Evolutionary conservation across 1,139 yeast species (phyloP), one percentile per base, ranked within the genome.

Genomic region (Geotrichum phurueaensis): DNA sequence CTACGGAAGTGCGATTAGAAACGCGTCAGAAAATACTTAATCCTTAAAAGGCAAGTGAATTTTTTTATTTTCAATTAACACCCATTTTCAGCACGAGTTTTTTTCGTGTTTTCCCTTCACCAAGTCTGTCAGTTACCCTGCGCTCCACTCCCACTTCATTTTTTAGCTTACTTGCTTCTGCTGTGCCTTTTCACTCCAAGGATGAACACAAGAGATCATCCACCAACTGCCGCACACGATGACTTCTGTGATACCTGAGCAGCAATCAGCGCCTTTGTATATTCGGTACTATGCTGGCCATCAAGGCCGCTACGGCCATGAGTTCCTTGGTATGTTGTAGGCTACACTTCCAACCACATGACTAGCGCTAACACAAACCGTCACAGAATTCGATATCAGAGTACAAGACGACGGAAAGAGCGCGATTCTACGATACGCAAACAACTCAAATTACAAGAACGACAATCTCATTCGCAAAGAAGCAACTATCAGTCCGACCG

Each of bases 251-350:
- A 59, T n/a, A 39, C 12, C 18, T 15, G 7, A 39, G 18, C 45
- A 39, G 20, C 45, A 39, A 15, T 39, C 64, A 4, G 74, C 72
- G 27, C 73, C 75, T 39, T 75, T 78, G 61, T 76, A 75, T 54
- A 55, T 79, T 22, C 65, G 79, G 39, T 76, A 77, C 64, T 78
- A 78, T 62, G 68, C 80, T 0, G 81, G 81, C 1, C 80, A 78
- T 60, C 71, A 72, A 53, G 82, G 82, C 5, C 69, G 74, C 22
- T 75, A 73, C 63, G 82, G 82, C 3, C 82, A 79, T 62, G 82
- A 79, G 66, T 79, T 78, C 64, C 64, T 78, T 15, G 74, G 75
- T 72, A 62, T 25, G 69, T 60, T 12, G 15, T 4, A 23, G 10
- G 22, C 49, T 20, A 33, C 25, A 18, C 18, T 22, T 4, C 45